Base-by-base conservation (phyloP, 2,329 filamentous ascomycete species). In the Ilyonectria destructans region DNA sequence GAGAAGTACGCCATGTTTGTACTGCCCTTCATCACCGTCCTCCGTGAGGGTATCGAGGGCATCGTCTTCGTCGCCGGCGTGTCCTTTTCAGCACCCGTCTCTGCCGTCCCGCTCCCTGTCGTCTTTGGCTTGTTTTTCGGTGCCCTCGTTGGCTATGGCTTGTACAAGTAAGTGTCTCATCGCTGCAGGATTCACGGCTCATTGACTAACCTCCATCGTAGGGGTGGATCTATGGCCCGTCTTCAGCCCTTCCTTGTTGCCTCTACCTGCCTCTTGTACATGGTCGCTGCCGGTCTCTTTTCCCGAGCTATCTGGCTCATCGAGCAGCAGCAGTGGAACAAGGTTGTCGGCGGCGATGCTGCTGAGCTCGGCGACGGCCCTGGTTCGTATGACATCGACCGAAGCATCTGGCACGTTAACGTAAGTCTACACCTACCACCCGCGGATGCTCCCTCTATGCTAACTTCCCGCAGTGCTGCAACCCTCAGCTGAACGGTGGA, bases 61-160 rank as follows among this genome's bases (percentile, higher is more conserved):
- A 91, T 97, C 29, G 88, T 97, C n/a, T 97, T 97, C 80, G 90
- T 97, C 60, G 93, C 93, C 15, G 95, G 94, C 31, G 94, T 97
- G 4, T 92, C 92, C 2, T 90, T 97, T 58, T 89, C 90, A 1
- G 85, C 92, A 2, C 93, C 94, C 0, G 93, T 93, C 1, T 88
- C 87, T 4, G 87, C 94, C 0, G 93, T 97, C 58, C 94, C 95
- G 4, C 81, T 97, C 2, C 90, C 95, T 0, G 92, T 95, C 4
- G 80, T 97, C 19, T 85, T 89, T 21, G 95, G 94, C 1, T 80
- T 97, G 12, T 74, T 87, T 1, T 90, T 91, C 7, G 95, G 94
- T 1, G 79, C 82, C 9, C 63, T 89, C 0, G 87, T 95, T 40
- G 94, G 94, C 7, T 95, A 89, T 75, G 70, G 93, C 61, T 88